A percentile compares a stretch with the other conserved stretches of the same genome.
These are phyloP conservation scores for Atkinsonella texensis DNA, from an alignment of 2,329 filamentous ascomycete species.

Conservation along the genomic window DNA sequence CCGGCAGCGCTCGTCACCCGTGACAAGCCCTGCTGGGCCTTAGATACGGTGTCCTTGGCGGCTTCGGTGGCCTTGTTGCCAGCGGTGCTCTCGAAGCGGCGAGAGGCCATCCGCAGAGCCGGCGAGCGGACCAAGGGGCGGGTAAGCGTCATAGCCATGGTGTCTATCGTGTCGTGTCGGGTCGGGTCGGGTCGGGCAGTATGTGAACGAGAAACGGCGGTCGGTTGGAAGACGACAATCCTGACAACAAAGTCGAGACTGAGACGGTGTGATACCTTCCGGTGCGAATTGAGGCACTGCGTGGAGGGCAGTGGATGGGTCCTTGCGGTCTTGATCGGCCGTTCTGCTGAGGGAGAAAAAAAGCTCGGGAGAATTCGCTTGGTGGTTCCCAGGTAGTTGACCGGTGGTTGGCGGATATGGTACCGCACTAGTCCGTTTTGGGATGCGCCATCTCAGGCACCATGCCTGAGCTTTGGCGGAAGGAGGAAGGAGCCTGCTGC, in stretches of 20 bases:
- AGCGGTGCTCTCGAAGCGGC: slow-evolving; percentile 50
- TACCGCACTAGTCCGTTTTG: slow-evolving; percentile 19
- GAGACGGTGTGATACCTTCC: background rate
- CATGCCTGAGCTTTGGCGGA: background rate
- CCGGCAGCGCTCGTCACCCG: slow-evolving; percentile 71
- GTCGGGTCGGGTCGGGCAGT: slow-evolving; percentile 6
- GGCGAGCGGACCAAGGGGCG: slow-evolving; percentile 35
- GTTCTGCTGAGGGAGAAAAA: slow-evolving; percentile 25
- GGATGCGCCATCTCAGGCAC: slow-evolving; percentile 8
- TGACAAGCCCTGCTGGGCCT: slow-evolving; percentile 69
- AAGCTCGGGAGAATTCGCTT: slow-evolving; percentile 36
- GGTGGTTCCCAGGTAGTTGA: slow-evolving; percentile 11
- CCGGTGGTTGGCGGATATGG: slow-evolving; percentile 7
- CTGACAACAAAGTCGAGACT: background rate
- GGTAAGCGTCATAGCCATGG: slow-evolving; percentile 24
- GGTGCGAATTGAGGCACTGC: background rate
- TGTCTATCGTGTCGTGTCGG: background rate
- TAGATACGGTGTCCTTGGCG: slow-evolving; percentile 25
- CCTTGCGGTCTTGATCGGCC: slow-evolving; percentile 8
- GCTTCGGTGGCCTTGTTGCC: slow-evolving; percentile 26
- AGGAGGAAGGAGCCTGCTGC: background rate
- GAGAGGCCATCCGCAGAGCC: slow-evolving; percentile 33
- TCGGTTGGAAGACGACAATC: slow-evolving; percentile 2
- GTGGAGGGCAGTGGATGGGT: slow-evolving; percentile 25
- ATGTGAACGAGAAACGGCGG: slow-evolving; percentile 6